Percentiles rank a stretch among this genome's conserved stretches.
These are phyloP conservation scores for Botrytis porri DNA, from an alignment of 2,329 filamentous ascomycete species.

Conservation along the genomic window DNA sequence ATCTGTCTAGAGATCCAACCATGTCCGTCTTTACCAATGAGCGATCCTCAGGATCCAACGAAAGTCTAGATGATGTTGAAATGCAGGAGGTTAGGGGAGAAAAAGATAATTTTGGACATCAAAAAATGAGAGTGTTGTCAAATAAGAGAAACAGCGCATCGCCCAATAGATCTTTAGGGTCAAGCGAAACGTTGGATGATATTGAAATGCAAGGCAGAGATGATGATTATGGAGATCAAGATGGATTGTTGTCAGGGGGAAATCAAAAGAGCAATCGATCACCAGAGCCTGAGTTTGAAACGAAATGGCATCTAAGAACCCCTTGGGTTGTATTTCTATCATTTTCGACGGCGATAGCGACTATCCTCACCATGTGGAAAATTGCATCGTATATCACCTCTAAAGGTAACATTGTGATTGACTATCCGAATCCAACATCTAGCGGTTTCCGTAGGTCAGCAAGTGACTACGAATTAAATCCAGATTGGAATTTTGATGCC, in stretches of 20 bases:
- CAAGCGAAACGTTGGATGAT: constrained; percentile 27
- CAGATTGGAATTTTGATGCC: constrained; percentile 53
- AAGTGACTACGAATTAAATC: constrained; percentile 55
- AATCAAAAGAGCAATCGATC: constrained; percentile 18
- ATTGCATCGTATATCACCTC: constrained; percentile 33
- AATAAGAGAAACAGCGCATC: constrained; percentile 17
- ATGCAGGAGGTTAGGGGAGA: constrained; percentile 35
- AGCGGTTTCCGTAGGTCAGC: constrained; percentile 37
- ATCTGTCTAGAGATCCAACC: background rate
- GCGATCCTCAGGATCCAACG: constrained; percentile 18
- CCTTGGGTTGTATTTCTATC: constrained; percentile 32
- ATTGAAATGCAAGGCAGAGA: constrained; percentile 35
- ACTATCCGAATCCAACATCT: constrained; percentile 20
- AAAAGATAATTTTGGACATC: constrained; percentile 26
- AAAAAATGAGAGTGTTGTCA: constrained; percentile 20
- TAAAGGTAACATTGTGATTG: constrained; percentile 7
- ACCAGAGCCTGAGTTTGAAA: constrained; percentile 27
- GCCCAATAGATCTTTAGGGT: constrained; percentile 17
- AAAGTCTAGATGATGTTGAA: constrained; percentile 32
- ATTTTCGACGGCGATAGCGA: constrained; percentile 24
- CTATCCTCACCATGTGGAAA: constrained; percentile 27
- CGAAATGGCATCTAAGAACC: constrained; percentile 36
- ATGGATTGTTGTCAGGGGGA: constrained; percentile 15
- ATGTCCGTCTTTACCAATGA: constrained; percentile 27
- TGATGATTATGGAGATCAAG: constrained; percentile 25